Conservation (phyloP, 2,329 filamentous ascomycete genomes). For the Verticillium klebahnii region DNA sequence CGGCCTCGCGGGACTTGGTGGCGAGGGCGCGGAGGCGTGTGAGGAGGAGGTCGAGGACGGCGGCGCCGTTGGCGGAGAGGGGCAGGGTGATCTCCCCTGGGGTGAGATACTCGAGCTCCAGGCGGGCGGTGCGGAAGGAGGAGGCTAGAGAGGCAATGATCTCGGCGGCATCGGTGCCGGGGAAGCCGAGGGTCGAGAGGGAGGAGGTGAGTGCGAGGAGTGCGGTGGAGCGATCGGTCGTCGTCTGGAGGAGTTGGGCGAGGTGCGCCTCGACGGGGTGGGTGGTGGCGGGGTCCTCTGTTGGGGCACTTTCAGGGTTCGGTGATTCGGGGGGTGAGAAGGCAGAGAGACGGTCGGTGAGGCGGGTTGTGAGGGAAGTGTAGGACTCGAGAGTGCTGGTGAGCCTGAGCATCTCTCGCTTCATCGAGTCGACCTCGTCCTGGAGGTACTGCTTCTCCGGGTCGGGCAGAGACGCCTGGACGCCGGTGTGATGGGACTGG, state of each 20-base stretch:
- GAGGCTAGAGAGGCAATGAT: conserved; percentile 41
- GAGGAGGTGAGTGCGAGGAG: conserved; percentile 39
- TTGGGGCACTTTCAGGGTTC: background rate
- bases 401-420: conserved; percentile 43
- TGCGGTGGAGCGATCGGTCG: conserved; percentile 44
- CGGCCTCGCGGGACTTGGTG: conserved; percentile 39
- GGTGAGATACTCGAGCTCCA: conserved; percentile 58
- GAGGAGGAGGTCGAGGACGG: conserved; percentile 52
- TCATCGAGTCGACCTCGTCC: conserved; percentile 43
- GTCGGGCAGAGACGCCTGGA: conserved; percentile 37
- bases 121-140: conserved; percentile 50
- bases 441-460: conserved; percentile 35
- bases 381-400: conserved; percentile 43
- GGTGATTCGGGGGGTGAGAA: conserved; percentile 16
- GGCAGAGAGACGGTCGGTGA: conserved; percentile 30
- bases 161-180: conserved; percentile 39
- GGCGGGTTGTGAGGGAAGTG: conserved; percentile 31
- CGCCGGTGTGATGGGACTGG: conserved; percentile 27
- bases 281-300: conserved; percentile 8
- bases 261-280: conserved; percentile 37
- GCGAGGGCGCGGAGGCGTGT: conserved; percentile 44
- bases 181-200: conserved; percentile 47
- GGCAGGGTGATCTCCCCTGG: conserved; percentile 54
- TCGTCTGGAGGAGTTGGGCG: conserved; percentile 34
- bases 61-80: conserved; percentile 45